These are phyloP conservation scores for Quercus agrifolia DNA, from an alignment of 306 rosid genomes.

Conservation along the genomic window DNA sequence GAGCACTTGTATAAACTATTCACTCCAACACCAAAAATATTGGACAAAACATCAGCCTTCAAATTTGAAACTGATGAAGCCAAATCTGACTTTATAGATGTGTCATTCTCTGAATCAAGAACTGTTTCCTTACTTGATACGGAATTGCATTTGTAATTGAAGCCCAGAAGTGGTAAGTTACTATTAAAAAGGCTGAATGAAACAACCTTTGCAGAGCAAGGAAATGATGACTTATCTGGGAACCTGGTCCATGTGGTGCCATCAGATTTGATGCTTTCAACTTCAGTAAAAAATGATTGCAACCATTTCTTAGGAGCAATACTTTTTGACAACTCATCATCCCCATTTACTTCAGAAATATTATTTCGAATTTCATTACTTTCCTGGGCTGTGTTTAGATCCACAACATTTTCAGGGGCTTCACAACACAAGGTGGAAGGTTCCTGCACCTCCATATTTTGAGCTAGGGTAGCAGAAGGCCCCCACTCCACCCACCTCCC, in stretches of 20 bases:
- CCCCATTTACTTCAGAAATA: constrained; percentile 6
- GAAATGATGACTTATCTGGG: constrained; percentile 65
- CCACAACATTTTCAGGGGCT: constrained; percentile 27
- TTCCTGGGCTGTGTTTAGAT: constrained; percentile 30
- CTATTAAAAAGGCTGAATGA: constrained; percentile 70
- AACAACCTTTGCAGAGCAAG: constrained; percentile 67
- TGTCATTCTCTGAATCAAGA: constrained; percentile 28
- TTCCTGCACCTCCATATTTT: constrained; percentile 34
- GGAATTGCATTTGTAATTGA: constrained; percentile 26
- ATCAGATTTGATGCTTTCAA: constrained; percentile 50
- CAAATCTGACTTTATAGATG: constrained; percentile 24
- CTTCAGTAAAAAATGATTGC: constrained; percentile 59
- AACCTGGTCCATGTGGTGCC: constrained; percentile 58
- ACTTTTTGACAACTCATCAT: constrained; percentile 27
- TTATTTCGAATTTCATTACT: constrained; percentile 29
- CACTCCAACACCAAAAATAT: constrained; percentile 54
- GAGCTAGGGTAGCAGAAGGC: constrained; percentile 39
- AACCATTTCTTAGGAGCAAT: constrained; percentile 56
- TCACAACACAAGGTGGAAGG: constrained; percentile 32
- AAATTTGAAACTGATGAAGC: constrained; percentile 29
- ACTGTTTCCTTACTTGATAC: constrained; percentile 33
- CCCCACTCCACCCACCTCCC: constrained; percentile 95
- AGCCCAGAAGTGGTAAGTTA: constrained; percentile 42
- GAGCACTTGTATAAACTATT: constrained; percentile 56
- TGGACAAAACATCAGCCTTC: constrained; percentile 46